Base-by-base conservation (phyloP, 345 rosid genomes). In the Arabidopsis suecica region DNA sequence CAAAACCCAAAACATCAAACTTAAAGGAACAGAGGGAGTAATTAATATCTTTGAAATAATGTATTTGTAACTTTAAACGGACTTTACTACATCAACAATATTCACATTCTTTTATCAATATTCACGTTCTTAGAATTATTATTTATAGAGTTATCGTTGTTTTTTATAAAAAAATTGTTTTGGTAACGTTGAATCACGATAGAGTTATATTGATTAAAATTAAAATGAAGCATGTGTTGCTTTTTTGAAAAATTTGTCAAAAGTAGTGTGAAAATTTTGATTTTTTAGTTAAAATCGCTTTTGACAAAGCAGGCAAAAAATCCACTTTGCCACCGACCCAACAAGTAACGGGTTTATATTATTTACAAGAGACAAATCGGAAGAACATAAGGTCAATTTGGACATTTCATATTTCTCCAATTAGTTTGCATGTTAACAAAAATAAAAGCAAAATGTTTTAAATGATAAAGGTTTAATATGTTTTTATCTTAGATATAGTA, bases 241-340 rank as follows among this genome's bases (percentile, higher is more conserved):
- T 40, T 28, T 28, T 71, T 64, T 34, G 11, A 34, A 30, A 36
- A 30, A 5, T 50, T 69, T 77, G 75, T 77, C 36, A 64, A 71
- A 78, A 78, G 81, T 57, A 65, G 73, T 71, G 61, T 71, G 81
- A 78, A 76, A 71, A 7, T 65, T 65, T 71, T 49, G 33, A 14
- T 58, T 55, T 37, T 28, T 16, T 37, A 32, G 61, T 64, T 49
- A 70, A 72, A 71, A 32, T 56, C 10, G 47, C 76, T 64, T 71
- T 78, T 59, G 71, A 78, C 81, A 77, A 77, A 77, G 66, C 37
- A 45, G 8, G 54, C 18, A 55, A 23, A 55, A 55, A 38, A 70
- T 53, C 65, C 51, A 76, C 79, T 76, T 76, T 61, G 50, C 28
- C 65, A 76, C 79, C 73, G 69, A 68, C 69, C 57, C 69, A 76